Conservation (phyloP, 1,139 yeast genomes). For the Nakaseomyces glabratus region DNA sequence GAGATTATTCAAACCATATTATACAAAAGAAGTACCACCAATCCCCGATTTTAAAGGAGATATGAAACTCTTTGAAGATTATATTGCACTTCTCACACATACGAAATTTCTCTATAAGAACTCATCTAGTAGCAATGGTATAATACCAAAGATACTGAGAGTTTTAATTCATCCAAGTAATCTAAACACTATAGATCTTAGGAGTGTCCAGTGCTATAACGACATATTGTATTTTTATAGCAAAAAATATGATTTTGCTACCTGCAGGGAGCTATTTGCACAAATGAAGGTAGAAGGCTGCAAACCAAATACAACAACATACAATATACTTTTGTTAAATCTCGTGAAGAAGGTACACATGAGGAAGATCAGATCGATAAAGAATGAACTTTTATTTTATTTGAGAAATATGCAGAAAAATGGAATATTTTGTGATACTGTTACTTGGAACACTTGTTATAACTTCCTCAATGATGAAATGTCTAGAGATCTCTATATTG, state of each 20-base stretch:
- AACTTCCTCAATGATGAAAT: constrained; percentile 26
- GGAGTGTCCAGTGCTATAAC: constrained; percentile 36
- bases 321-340: constrained; percentile 33
- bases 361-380: constrained; percentile 27
- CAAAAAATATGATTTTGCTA: constrained; percentile 34
- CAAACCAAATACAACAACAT: constrained; percentile 37
- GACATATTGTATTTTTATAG: constrained; percentile 37
- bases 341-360: constrained; percentile 23
- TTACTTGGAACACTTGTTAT: constrained; percentile 36
- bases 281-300: constrained; percentile 34
- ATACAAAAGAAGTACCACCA: constrained; percentile 30
- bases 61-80: constrained; percentile 27
- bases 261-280: constrained; percentile 36
- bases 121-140: constrained; percentile 32
- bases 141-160: constrained; percentile 32
- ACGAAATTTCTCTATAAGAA: constrained; percentile 29
- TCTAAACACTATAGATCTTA: constrained; percentile 28
- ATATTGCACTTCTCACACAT: constrained; percentile 32
- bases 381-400: constrained; percentile 29
- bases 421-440: constrained; percentile 30
- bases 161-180: constrained; percentile 37
- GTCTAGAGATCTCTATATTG: constrained; percentile 25
- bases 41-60: constrained; percentile 28
- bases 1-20: constrained; percentile 16
- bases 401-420: constrained; percentile 31